A percentile compares a stretch with the other conserved stretches of the same genome.
These are phyloP conservation scores for Lasiosphaeria ovina DNA, from an alignment of 495 filamentous ascomycete genomes.

Conservation along the genomic window DNA sequence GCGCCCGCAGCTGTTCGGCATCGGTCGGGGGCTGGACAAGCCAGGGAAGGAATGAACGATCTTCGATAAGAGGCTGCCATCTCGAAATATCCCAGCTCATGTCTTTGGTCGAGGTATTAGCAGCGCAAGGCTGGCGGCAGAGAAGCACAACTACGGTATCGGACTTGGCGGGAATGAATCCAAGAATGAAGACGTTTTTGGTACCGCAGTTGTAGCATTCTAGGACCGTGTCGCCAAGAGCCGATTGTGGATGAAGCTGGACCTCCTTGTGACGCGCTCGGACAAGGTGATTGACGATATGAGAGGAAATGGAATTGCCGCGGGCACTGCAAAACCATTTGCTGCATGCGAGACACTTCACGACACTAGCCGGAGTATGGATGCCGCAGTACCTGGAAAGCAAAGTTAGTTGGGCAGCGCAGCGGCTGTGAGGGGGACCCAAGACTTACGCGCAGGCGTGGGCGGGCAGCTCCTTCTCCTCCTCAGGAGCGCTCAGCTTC, in stretches of 20 bases:
- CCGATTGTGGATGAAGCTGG: constrained; percentile 88
- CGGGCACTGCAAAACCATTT: constrained; percentile 99
- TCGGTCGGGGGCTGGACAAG: constrained; percentile 87
- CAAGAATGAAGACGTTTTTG: constrained; percentile 98
- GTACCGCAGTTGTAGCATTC: constrained; percentile 99
- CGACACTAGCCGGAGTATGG: constrained; percentile 89
- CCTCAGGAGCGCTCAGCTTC: constrained; percentile 60
- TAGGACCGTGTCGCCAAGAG: constrained; percentile 94
- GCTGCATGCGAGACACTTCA: constrained; percentile 91
- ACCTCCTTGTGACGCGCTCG: constrained; percentile 98
- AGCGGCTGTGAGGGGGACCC: neutral
- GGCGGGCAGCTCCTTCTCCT: constrained; percentile 87
- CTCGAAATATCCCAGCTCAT: constrained; percentile 99
- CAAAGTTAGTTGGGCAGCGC: constrained; percentile 15
- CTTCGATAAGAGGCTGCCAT: constrained; percentile 97
- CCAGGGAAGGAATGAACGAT: constrained; percentile 93
- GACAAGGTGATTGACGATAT: constrained; percentile 98
- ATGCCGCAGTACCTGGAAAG: constrained; percentile 86
- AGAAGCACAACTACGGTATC: constrained; percentile 97
- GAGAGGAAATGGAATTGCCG: constrained; percentile 93
- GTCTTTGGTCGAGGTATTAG: constrained; percentile 94
- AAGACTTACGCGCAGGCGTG: constrained; percentile 92
- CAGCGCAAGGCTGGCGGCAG: constrained; percentile 93
- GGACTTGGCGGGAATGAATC: constrained; percentile 98
- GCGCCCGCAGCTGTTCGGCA: constrained; percentile 90